phyloP scores from a whole-genome alignment of 306 rosid genomes.

The Alnus glutinosa region DNA sequence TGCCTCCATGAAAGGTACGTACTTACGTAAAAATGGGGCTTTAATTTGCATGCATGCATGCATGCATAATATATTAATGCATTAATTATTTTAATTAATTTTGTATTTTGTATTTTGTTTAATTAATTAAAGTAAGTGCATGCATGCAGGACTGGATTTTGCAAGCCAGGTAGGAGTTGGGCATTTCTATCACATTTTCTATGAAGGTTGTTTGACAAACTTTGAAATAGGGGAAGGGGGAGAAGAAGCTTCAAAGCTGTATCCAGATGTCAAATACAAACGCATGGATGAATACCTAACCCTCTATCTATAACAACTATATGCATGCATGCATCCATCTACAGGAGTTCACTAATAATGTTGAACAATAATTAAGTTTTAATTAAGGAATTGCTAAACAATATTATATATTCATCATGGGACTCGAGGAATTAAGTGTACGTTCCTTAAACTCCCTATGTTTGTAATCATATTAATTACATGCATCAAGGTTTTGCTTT shows the following conservation, averaged over 20 bases:
- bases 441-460: not conserved
- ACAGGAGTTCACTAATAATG: not conserved
- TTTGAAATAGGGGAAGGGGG: conserved; percentile 64
- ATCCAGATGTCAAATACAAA: conserved; percentile 75
- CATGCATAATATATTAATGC: no score
- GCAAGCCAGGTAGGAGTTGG: conserved; percentile 58
- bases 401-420: no score
- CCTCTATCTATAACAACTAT: conserved; percentile 23
- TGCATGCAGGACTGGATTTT: conserved; percentile 46
- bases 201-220: conserved; percentile 74
- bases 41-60: no score
- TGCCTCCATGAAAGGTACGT: conserved; percentile 56
- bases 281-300: conserved; percentile 67
- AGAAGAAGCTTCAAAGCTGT: conserved; percentile 84
- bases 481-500: no score
- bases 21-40: no score
- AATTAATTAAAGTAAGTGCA: no score
- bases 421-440: no score
- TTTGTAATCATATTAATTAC: not conserved
- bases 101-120: no score
- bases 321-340: not conserved
- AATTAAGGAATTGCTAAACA: no score
- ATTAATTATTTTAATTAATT: no score
- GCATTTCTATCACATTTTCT: conserved; percentile 74
- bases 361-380: no score